Conservation (phyloP, 1,284 basidiomycete species). For the Moesziomyces sp. region DNA sequence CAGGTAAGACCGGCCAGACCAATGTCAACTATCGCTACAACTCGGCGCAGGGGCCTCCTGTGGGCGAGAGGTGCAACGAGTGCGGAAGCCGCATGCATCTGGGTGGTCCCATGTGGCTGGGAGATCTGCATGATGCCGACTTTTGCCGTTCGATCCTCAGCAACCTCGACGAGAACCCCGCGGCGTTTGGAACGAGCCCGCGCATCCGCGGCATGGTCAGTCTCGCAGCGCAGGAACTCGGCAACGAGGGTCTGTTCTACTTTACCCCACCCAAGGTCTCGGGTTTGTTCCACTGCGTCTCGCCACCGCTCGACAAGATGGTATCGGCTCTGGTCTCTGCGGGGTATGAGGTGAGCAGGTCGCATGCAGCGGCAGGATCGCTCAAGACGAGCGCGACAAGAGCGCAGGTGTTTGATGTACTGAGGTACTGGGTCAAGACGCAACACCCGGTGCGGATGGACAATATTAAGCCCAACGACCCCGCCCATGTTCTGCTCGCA, state of each 20-base stretch:
- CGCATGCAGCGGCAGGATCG: conserved; percentile 87
- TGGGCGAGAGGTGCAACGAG: conserved; percentile 78
- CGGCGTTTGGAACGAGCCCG: conserved; percentile 78
- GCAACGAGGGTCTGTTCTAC: conserved; percentile 77
- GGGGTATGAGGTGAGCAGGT: conserved; percentile 85
- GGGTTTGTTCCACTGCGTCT: conserved; percentile 80
- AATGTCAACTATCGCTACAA: conserved; percentile 74
- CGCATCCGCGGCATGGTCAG: conserved; percentile 96
- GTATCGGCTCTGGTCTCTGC: conserved; percentile 89
- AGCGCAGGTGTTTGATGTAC: conserved; percentile 81
- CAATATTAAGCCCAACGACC: conserved; percentile 72
- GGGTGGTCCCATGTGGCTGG: conserved; percentile 97
- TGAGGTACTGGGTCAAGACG: conserved; percentile 78
- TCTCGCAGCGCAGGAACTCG: conserved; percentile 83
- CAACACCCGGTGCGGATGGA: conserved; percentile 83
- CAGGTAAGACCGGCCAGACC: conserved; percentile 48
- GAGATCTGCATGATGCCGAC: conserved; percentile 80
- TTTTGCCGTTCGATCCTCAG: conserved; percentile 82
- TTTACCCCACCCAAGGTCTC: conserved; percentile 87
- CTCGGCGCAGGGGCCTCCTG: conserved; percentile 75
- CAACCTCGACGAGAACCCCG: conserved; percentile 74
- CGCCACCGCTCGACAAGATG: conserved; percentile 47
- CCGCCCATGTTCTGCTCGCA: conserved; percentile 75
- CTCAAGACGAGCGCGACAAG: conserved; percentile 87
- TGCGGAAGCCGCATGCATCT: conserved; percentile 74